phyloP scores from a whole-genome alignment of 306 rosid genomes.

The Dalbergia cochinchinensis region DNA sequence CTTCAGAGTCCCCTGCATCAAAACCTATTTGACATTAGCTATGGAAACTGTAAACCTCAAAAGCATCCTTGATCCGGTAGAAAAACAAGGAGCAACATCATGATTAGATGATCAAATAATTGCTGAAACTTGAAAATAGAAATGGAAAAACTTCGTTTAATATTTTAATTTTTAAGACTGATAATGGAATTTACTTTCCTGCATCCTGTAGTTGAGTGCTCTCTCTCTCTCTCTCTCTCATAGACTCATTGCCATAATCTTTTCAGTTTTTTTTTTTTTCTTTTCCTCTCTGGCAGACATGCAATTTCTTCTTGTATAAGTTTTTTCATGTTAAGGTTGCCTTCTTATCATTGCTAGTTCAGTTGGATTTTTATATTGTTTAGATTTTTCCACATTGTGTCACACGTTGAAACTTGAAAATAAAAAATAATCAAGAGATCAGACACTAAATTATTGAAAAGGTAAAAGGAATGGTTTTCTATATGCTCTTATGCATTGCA shows the following conservation, averaged over 20 bases:
- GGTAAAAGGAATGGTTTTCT: not conserved
- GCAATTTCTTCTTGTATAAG: not conserved
- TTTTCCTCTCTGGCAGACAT: not conserved
- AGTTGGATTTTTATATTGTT: not conserved
- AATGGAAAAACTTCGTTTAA: not conserved
- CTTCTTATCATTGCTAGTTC: not conserved
- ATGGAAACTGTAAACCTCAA: not conserved
- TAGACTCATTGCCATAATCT: not conserved
- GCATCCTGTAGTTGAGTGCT: not conserved
- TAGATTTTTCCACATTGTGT: not conserved
- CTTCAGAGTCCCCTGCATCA: not conserved
- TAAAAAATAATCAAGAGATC: not conserved
- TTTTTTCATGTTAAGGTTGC: not conserved
- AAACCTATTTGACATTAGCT: not conserved
- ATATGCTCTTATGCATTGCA: slow-evolving; percentile 7
- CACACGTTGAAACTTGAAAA: not conserved
- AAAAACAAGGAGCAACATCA: not conserved
- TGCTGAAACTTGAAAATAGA: not conserved
- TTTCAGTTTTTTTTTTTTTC: not conserved
- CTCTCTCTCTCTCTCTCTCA: not conserved
- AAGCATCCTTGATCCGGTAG: not conserved
- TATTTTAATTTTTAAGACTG: not conserved
- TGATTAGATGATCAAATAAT: not conserved
- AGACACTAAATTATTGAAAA: not conserved
- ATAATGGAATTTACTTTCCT: not conserved